Evolutionary conservation across 2,329 filamentous ascomycete species (phyloP), one percentile per base, ranked within the genome.

Genomic region (Xylaria sp.): DNA sequence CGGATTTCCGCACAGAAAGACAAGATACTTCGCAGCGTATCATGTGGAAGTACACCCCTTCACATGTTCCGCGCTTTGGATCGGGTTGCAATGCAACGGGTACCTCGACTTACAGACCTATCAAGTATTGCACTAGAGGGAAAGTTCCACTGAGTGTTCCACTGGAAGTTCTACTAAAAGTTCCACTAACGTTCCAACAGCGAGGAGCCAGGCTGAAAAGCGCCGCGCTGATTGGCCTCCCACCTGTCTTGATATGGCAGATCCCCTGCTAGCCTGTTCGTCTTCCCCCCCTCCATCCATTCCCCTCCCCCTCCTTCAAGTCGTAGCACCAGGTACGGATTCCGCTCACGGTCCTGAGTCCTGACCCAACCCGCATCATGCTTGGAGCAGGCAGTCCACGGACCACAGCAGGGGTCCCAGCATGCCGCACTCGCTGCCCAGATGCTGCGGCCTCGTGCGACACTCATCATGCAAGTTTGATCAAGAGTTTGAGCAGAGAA

Each of bases 401-500:
- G 23, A 30, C 23, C 68, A 70, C 68, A 67, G 65, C 67, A 70
- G 60, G 42, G 13, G 42, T 59, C 47, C 59, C 52, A 19, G 49
- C 58, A 61, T 59, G 50, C 55, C 54, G 58, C 49, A 59, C 63
- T 57, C 59, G 23, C 23, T 58, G 64, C 63, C 66, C 68, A 67
- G 64, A 66, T 67, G 65, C 44, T 66, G 63, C 65, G 68, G 62
- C 67, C 69, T 67, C 67, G 69, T 72, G 70, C 68, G 55, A 69
- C 66, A 47, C 55, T 61, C 57, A 62, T 59, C 58, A 61, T 67
- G 66, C 63, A 62, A 64, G 63, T 67, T 30, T 63, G 48, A 54
- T n/a, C 57, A 46, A 51, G 58, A 54, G 50, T 59, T 57, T 61
- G 55, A 58, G 62, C 59, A 59, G 47, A 52, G 56, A 61, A 58